These are phyloP conservation scores for Globisporangium sylvaticum DNA, from an alignment of 352 stramenopile species.

Conservation along the genomic window DNA sequence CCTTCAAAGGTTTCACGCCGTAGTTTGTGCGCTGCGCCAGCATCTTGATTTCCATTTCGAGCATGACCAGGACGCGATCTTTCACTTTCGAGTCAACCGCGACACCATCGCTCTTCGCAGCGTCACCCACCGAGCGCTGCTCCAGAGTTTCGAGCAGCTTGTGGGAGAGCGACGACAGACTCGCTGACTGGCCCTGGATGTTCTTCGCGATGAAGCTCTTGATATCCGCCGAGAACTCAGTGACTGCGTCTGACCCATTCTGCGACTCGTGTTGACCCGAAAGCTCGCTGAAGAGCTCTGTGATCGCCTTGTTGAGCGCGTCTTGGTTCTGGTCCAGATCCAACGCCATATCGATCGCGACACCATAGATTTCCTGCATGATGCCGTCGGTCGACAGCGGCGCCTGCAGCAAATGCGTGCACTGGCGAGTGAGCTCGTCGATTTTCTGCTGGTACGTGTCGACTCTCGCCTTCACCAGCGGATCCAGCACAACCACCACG, in stretches of 20 bases:
- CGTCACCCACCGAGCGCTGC: conserved; percentile 1
- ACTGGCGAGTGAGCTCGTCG: conserved; percentile 57
- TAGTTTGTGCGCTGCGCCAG: conserved; percentile 74
- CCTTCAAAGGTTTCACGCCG: conserved; percentile 56
- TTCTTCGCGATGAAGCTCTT: conserved; percentile 51
- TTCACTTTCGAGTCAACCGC: conserved; percentile 15
- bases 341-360: conserved; percentile 37
- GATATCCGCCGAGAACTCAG: conserved; percentile 25
- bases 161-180: conserved; percentile 35
- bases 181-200: conserved; percentile 36
- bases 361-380: conserved; percentile 75
- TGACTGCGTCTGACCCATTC: conserved; percentile 18
- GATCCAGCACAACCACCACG: conserved; percentile 40
- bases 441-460: conserved; percentile 75
- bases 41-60: conserved; percentile 89
- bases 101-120: neutral
- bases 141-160: conserved; percentile 32
- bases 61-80: conserved; percentile 23
- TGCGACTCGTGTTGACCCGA: conserved; percentile 15
- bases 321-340: conserved; percentile 29
- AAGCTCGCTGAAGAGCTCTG: conserved; percentile 11
- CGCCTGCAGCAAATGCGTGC: conserved; percentile 27
- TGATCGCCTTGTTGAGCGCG: conserved; percentile 13
- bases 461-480: conserved; percentile 52
- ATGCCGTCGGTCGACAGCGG: conserved; percentile 29